Evolutionary conservation across 2,329 filamentous ascomycete genomes (phyloP).

Genomic region (Daldinia sp.): DNA sequence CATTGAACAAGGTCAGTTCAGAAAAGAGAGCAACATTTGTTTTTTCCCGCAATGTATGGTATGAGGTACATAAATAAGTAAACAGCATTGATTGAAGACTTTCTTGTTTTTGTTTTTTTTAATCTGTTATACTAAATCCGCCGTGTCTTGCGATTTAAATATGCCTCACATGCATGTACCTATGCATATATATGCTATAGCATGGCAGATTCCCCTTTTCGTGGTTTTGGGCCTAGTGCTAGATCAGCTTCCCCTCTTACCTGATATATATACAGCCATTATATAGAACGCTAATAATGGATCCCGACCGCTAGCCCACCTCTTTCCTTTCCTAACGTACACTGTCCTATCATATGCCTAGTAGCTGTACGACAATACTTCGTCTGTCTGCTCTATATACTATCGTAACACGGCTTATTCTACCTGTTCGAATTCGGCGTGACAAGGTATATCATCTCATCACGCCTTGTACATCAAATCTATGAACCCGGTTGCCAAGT

Average conservation of each 20-base stretch:
- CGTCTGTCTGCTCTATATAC: background rate
- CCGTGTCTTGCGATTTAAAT: background rate
- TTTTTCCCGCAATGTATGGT: slow-evolving; percentile 13
- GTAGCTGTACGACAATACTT: background rate
- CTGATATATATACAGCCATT: background rate
- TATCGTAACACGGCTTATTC: background rate
- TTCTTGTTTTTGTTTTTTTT: slow-evolving; percentile 1
- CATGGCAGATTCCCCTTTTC: background rate
- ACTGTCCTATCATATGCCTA: background rate
- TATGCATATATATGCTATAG: background rate
- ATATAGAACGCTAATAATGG: slow-evolving; percentile 8
- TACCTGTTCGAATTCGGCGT: background rate
- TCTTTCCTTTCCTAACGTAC: slow-evolving; percentile 22
- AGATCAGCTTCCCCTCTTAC: too few species aligned
- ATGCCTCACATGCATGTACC: too few species aligned
- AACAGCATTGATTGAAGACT: slow-evolving; percentile 18
- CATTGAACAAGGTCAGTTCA: slow-evolving; percentile 17
- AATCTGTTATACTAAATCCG: background rate
- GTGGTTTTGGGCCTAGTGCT: too few species aligned
- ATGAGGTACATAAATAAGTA: slow-evolving; percentile 1
- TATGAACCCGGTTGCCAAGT: slow-evolving; percentile 88
- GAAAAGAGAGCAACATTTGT: background rate
- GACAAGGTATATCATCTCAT: background rate
- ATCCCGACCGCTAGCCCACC: background rate
- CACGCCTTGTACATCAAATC: slow-evolving; percentile 91